Evolutionary conservation across 1,284 basidiomycete species (phyloP).

Genomic region (Boletus smithii): DNA sequence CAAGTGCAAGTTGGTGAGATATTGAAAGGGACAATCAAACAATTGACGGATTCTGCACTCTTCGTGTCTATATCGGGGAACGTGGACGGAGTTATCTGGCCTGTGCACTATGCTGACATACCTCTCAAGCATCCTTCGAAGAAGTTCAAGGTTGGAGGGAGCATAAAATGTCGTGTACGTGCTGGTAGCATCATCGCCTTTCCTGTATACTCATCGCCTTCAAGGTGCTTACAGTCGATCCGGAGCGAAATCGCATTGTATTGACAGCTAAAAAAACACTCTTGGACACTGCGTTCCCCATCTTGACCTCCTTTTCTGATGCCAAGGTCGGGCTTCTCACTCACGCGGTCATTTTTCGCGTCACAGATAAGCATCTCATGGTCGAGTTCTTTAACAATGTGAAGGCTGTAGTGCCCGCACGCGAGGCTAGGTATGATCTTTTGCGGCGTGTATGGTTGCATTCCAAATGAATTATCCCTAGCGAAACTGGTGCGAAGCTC

Average conservation of each 20-base stretch:
- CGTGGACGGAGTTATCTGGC: constrained; percentile 92
- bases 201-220: constrained; percentile 10
- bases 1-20: constrained; percentile 85
- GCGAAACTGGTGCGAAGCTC: constrained; percentile 47
- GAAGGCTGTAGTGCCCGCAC: constrained; percentile 78
- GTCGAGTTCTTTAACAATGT: constrained; percentile 91
- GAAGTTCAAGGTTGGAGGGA: constrained; percentile 83
- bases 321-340: constrained; percentile 72
- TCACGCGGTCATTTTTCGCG: constrained; percentile 82
- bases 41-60: constrained; percentile 73
- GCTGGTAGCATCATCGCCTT: background rate
- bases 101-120: constrained; percentile 94
- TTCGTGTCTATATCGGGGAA: constrained; percentile 84
- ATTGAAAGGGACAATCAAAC: constrained; percentile 83
- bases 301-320: constrained; percentile 67
- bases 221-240: constrained; percentile 85
- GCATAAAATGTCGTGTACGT: constrained; percentile 83
- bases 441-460: background rate
- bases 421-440: constrained; percentile 73
- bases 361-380: constrained; percentile 74
- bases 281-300: constrained; percentile 74
- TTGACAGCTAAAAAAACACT: constrained; percentile 93
- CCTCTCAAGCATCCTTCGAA: constrained; percentile 87
- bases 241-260: constrained; percentile 76
- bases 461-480: constrained; percentile 6